Percentiles rank a stretch among this genome's conserved stretches.
phyloP scores from a whole-genome alignment of 345 rosid species.

The Bruguiera parviflora region DNA sequence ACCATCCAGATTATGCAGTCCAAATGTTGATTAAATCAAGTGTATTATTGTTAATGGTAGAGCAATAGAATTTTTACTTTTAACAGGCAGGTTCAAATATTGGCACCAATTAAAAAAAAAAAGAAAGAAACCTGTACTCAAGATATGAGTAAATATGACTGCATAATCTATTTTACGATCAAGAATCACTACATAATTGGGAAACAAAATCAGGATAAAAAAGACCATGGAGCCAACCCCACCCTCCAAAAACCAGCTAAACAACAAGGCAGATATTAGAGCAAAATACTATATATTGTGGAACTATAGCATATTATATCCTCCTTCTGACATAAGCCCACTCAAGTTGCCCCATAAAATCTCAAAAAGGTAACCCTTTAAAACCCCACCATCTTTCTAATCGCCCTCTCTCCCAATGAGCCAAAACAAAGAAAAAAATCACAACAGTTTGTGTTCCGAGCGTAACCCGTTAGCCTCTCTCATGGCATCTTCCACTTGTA shows the following conservation, averaged over 20 bases:
- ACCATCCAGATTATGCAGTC: too few species aligned
- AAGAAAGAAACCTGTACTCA: conserved; percentile 12
- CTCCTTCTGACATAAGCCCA: neutral
- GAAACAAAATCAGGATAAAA: neutral
- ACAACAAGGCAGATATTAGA: too few species aligned
- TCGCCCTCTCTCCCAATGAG: neutral
- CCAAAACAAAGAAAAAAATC: conserved; percentile 11
- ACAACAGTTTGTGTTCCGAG: neutral
- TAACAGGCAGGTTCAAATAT: too few species aligned
- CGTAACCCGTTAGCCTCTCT: neutral
- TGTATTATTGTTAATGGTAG: too few species aligned
- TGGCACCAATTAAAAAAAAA: too few species aligned
- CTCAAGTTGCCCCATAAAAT: neutral
- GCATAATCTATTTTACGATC: too few species aligned
- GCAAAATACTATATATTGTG: too few species aligned
- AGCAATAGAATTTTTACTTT: too few species aligned
- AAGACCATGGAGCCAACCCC: neutral
- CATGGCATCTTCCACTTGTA: conserved; percentile 24
- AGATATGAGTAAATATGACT: neutral
- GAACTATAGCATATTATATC: too few species aligned
- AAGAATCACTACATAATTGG: neutral
- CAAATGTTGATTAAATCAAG: too few species aligned
- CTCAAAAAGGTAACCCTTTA: neutral
- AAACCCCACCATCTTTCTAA: neutral
- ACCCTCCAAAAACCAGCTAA: too few species aligned